Evolutionary conservation across 1,284 basidiomycete species (phyloP).

Genomic region (Cryptococcus floricola): DNA sequence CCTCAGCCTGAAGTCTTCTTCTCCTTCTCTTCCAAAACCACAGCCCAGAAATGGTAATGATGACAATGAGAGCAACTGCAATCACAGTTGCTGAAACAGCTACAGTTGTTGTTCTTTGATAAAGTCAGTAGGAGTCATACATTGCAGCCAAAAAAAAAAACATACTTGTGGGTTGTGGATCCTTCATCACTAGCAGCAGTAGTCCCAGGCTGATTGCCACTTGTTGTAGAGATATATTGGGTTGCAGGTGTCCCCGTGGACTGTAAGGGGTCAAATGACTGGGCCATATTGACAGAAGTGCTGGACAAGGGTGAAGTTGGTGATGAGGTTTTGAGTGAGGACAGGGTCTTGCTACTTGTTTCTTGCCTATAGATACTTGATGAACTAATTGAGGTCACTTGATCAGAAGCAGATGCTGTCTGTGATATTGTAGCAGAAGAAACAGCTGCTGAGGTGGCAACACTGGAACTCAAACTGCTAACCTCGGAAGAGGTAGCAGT

Average conservation of each 20-base stretch:
- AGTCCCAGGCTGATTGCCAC: not conserved
- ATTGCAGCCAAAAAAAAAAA: not conserved
- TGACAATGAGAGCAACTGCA: conserved; percentile 24
- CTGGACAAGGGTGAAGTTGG: not conserved
- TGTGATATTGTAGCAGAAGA: conserved; percentile 1
- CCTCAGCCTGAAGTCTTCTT: conserved; percentile 14
- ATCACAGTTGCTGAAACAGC: conserved; percentile 31
- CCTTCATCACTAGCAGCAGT: not conserved
- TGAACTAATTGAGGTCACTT: not conserved
- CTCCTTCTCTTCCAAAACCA: conserved; percentile 22
- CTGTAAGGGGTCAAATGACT: not conserved
- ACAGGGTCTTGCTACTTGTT: not conserved
- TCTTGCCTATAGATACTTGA: not conserved
- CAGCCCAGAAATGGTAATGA: conserved; percentile 17
- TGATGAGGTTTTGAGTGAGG: not conserved
- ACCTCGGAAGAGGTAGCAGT: conserved; percentile 7
- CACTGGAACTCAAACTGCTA: not conserved
- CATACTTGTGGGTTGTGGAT: conserved; percentile 9
- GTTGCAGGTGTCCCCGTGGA: not conserved
- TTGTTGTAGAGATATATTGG: not conserved
- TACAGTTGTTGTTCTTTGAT: conserved; percentile 21
- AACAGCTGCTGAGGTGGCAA: not conserved
- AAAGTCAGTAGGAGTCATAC: not conserved
- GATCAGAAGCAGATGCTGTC: not conserved
- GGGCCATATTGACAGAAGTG: not conserved